A percentile compares a stretch with the other conserved stretches of the same genome.
Evolutionary conservation across 768 basidiomycete genomes (phyloP).

Genomic region (Pleurotus pulmonarius): DNA sequence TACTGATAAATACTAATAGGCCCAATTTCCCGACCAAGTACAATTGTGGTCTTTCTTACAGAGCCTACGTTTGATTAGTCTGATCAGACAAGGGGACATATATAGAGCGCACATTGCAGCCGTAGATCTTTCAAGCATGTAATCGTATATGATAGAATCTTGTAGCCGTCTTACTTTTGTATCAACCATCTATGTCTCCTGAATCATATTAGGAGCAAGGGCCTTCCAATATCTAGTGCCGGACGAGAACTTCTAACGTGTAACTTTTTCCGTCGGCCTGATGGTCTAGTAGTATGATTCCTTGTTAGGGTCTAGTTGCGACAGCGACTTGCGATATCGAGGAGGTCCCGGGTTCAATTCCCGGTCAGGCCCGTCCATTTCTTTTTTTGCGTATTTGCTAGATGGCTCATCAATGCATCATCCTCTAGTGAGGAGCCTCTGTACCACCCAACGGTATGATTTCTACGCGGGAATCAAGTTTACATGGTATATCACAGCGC

Average conservation of each 20-base stretch:
- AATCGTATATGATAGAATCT: too few species aligned
- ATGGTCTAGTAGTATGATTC: conserved; percentile 10
- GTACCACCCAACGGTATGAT: background rate
- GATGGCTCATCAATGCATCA: too few species aligned
- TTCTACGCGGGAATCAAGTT: too few species aligned
- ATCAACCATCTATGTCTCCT: background rate
- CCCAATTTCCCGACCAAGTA: background rate
- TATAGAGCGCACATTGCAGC: background rate
- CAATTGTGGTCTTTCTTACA: background rate
- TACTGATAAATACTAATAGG: too few species aligned
- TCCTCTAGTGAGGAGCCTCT: too few species aligned
- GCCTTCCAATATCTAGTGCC: too few species aligned
- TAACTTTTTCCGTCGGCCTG: background rate
- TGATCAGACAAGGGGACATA: background rate
- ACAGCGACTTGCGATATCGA: conserved; percentile 33
- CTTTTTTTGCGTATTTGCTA: background rate
- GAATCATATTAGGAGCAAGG: too few species aligned
- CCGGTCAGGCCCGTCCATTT: conserved; percentile 33
- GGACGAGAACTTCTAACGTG: too few species aligned
- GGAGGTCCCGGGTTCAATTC: conserved; percentile 90
- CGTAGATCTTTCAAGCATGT: background rate
- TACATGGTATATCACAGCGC: too few species aligned
- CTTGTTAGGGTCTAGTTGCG: conserved; percentile 3
- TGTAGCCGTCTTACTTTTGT: background rate
- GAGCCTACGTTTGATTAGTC: background rate